Base-by-base conservation (phyloP, 305 asterid genomes). In the Galium porrigens region DNA sequence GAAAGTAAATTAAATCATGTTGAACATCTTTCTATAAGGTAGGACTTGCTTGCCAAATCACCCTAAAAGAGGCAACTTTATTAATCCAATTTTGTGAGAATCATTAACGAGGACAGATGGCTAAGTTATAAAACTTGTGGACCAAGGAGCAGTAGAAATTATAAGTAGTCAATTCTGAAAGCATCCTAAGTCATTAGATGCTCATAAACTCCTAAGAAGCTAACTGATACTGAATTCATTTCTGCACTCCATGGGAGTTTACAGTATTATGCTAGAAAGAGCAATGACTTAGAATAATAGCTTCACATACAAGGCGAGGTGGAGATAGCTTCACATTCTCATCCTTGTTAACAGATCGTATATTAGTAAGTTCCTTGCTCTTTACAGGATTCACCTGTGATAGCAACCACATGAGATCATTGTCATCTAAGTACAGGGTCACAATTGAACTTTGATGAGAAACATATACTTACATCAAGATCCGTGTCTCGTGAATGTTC, bases 401-500 rank as follows among this genome's bases (percentile, higher is more conserved):
- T 75, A 27, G 64, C 48, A 72, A 56, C 7, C 62, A 60, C 34
- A 15, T 46, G 14, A 46, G 59, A 58, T 79, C 68, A 68, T 30
- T 49, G 17, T 30, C 69, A 32, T 48, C 58, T 56, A 55, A 6
- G 17, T 68, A 55, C 63, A 70, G 53, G 68, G 63, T 65, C 44
- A 30, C 6, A 30, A 61, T 10, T 58, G 66, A 6, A 66, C 25
- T 29, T 27, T 27, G n/a, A 71, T 20, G 64, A 58, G 49, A 64
- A 5, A 17, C 2, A 25, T 55, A 37, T 68, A 10, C 95, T 87
- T 81, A 94, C 99, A 77, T 94, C 97, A 75, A 94, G 97, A 80
- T 94, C 99, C 15, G 94, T 68, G 70, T 94, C 99, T 57, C 99
- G 87, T 9, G 99, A 87, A 80, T 94, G 96, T 78, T 94, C 99